A percentile compares a stretch with the other conserved stretches of the same genome.
Conservation (phyloP, 441 rosid species). For the Gossypium gossypioides region DNA sequence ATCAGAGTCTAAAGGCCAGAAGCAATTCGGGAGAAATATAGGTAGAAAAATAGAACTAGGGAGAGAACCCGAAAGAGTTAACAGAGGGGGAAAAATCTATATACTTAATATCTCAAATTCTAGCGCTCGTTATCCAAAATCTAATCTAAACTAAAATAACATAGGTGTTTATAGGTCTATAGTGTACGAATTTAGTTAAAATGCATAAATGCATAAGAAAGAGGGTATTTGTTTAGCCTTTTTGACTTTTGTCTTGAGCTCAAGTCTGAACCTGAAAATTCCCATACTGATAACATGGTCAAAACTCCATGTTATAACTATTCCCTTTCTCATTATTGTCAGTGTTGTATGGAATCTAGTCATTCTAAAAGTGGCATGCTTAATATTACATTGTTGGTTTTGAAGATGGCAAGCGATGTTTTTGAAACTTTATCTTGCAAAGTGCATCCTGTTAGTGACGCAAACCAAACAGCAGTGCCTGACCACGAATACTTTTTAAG, state of each 20-base stretch:
- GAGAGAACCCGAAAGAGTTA: not conserved
- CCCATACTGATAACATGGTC: not conserved
- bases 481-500: conserved; percentile 81
- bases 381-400: conserved; percentile 3
- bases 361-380: not conserved
- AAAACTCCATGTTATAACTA: not conserved
- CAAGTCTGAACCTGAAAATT: not conserved
- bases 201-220: not conserved
- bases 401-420: conserved; percentile 76
- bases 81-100: not conserved
- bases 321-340: not conserved
- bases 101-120: not conserved
- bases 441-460: conserved; percentile 50
- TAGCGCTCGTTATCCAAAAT: not conserved
- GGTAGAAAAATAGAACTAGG: not conserved
- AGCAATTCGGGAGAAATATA: not conserved
- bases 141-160: not conserved
- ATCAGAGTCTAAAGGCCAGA: not conserved
- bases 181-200: not conserved
- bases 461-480: conserved; percentile 37
- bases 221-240: not conserved
- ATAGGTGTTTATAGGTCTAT: not conserved
- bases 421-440: conserved; percentile 47
- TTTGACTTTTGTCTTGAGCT: conserved; percentile 5
- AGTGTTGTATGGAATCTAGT: not conserved